Percentiles rank a stretch among this genome's conserved stretches.
These are phyloP conservation scores for Noccaea caerulescens DNA, from an alignment of 345 rosid genomes.

Conservation along the genomic window DNA sequence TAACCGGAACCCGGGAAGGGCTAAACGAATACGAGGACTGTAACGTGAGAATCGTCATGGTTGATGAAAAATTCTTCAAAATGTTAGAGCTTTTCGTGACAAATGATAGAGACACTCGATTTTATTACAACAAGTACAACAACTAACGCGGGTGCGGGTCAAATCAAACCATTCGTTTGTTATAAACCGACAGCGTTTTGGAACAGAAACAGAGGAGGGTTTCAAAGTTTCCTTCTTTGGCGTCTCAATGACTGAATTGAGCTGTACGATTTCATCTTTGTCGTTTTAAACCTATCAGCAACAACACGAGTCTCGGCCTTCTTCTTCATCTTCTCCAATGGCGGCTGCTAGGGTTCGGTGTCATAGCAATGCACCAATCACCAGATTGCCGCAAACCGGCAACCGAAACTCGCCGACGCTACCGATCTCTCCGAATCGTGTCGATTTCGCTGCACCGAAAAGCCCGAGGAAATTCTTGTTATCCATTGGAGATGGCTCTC, in stretches of 20 bases:
- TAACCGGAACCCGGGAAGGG: conserved; percentile 36
- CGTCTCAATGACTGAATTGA: conserved; percentile 16
- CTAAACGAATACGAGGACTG: conserved; percentile 26
- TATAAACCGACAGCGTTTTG: conserved; percentile 25
- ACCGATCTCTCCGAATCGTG: conserved; percentile 35
- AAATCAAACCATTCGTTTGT: conserved; percentile 14
- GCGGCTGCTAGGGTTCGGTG: conserved; percentile 47
- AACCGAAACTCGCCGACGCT: conserved; percentile 40
- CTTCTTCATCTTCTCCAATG: conserved; percentile 39
- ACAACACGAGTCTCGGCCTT: not conserved
- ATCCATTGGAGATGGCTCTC: conserved; percentile 42
- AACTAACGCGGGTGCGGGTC: conserved; percentile 2
- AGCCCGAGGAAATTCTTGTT: conserved; percentile 9
- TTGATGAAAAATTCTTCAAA: not conserved
- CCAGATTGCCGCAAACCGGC: conserved; percentile 26
- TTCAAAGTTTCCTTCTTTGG: conserved; percentile 33
- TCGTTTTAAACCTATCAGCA: conserved; percentile 22
- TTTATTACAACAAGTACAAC: conserved; percentile 1
- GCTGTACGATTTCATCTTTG: conserved; percentile 6
- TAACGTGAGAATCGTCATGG: conserved; percentile 33
- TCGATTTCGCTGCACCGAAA: conserved; percentile 28
- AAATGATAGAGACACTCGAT: conserved; percentile 6
- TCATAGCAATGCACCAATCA: conserved; percentile 32
- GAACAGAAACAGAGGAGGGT: conserved; percentile 4
- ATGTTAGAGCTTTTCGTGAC: conserved; percentile 17